Conservation (phyloP, 306 rosid genomes). For the Arachis stenosperma region DNA sequence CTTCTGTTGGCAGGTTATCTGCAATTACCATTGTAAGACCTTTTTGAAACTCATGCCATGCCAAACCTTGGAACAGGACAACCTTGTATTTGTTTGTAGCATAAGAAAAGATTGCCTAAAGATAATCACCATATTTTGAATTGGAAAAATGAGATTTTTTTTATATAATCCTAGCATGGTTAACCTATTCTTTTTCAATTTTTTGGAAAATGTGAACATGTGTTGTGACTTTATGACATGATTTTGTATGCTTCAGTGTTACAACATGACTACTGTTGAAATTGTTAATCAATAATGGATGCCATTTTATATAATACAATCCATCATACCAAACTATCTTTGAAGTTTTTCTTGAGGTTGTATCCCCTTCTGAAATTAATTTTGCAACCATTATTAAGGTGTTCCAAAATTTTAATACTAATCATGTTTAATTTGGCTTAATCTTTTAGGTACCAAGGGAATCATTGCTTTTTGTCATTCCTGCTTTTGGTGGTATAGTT, state of each 20-base stretch:
- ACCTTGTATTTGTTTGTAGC: not conserved
- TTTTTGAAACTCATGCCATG: conserved; percentile 9
- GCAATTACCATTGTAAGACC: not conserved
- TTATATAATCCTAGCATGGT: not conserved
- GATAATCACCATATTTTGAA: not conserved
- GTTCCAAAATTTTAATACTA: conserved; percentile 19
- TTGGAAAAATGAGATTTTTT: not conserved
- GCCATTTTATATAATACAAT: conserved; percentile 7
- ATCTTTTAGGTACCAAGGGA: conserved; percentile 82
- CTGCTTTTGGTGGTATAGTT: conserved; percentile 91
- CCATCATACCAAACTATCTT: not conserved
- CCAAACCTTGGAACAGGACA: not conserved
- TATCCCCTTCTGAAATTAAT: not conserved
- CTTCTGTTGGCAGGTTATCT: conserved; percentile 20
- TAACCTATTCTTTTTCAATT: not conserved
- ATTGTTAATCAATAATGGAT: not conserved
- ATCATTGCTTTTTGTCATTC: conserved; percentile 80
- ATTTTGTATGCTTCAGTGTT: conserved; percentile 3
- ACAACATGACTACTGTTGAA: not conserved
- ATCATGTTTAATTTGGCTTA: conserved; percentile 21
- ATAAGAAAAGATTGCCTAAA: not conserved
- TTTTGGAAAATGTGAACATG: not conserved
- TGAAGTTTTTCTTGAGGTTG: not conserved
- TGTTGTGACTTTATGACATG: conserved; percentile 1
- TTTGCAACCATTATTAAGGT: not conserved